phyloP scores from a whole-genome alignment of 345 rosid genomes.

The Theobroma cacao region DNA sequence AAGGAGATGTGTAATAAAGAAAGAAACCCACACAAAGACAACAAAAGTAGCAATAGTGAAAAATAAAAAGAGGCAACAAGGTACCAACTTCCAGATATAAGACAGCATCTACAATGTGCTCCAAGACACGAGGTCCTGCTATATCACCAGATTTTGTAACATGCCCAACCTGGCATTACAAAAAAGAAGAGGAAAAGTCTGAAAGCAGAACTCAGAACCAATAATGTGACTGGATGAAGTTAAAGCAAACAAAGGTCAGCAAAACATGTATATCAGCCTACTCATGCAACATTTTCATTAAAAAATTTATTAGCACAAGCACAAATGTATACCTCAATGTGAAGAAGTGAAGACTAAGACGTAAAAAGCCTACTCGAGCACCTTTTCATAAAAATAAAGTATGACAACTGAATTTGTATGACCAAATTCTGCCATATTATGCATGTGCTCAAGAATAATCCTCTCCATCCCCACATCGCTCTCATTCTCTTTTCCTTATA shows the following conservation, averaged over 20 bases:
- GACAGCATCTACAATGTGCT: slow-evolving; percentile 97
- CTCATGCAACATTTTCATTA: background rate
- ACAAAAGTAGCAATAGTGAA: slow-evolving; percentile 18
- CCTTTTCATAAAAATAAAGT: background rate
- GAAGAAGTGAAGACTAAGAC: background rate
- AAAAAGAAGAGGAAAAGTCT: slow-evolving; percentile 14
- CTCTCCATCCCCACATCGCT: background rate
- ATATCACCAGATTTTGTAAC: slow-evolving; percentile 90
- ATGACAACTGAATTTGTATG: background rate
- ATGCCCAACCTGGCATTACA: slow-evolving; percentile 68
- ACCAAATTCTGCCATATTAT: background rate
- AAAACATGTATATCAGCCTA: background rate
- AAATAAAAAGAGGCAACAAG: slow-evolving; percentile 19
- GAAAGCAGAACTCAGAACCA: slow-evolving; percentile 4
- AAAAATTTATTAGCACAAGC: background rate
- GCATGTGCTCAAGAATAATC: background rate
- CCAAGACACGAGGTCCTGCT: slow-evolving; percentile 97
- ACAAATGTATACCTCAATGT: background rate
- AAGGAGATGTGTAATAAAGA: background rate
- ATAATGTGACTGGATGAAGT: background rate
- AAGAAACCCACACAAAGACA: background rate
- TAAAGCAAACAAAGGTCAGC: background rate
- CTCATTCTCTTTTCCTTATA: background rate
- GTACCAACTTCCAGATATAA: slow-evolving; percentile 85
- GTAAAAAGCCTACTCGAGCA: background rate